These are phyloP conservation scores for Pseudocercospora fijiensis DNA, from an alignment of 2,329 filamentous ascomycete genomes.

Conservation along the genomic window DNA sequence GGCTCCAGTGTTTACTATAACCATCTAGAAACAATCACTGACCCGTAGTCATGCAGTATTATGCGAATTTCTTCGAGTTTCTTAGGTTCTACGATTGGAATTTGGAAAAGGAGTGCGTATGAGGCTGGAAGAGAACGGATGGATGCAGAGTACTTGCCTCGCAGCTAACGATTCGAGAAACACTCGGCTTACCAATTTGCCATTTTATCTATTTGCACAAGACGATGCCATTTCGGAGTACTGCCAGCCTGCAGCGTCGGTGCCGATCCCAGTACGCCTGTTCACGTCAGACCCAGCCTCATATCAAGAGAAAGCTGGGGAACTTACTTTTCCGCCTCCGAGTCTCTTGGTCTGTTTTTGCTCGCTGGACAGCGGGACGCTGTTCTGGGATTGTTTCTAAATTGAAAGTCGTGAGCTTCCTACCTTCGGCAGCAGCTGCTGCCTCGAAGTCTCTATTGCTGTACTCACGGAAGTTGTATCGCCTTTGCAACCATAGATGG, in stretches of 20 bases:
- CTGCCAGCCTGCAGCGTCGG: neutral
- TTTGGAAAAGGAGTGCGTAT: neutral
- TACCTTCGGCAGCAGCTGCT: neutral
- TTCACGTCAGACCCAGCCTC: neutral
- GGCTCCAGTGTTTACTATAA: too few species aligned
- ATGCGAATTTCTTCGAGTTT: too few species aligned
- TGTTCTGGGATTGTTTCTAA: neutral
- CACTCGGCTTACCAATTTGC: neutral
- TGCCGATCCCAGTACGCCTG: neutral
- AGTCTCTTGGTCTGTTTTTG: neutral
- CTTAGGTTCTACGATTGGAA: too few species aligned
- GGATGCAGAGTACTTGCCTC: neutral
- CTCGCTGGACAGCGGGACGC: neutral
- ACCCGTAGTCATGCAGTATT: too few species aligned
- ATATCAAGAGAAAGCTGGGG: neutral
- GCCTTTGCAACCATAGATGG: neutral
- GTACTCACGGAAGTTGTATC: conserved; percentile 7
- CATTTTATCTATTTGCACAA: neutral
- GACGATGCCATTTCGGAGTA: neutral
- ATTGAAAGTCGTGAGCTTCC: neutral
- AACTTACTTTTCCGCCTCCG: neutral
- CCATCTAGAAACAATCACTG: too few species aligned
- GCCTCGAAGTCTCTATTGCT: conserved; percentile 4
- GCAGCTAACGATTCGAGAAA: neutral
- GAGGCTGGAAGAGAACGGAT: neutral